These are phyloP conservation scores for Lipomyces yamanashiensis DNA, from an alignment of 805 yeast species.

Conservation along the genomic window DNA sequence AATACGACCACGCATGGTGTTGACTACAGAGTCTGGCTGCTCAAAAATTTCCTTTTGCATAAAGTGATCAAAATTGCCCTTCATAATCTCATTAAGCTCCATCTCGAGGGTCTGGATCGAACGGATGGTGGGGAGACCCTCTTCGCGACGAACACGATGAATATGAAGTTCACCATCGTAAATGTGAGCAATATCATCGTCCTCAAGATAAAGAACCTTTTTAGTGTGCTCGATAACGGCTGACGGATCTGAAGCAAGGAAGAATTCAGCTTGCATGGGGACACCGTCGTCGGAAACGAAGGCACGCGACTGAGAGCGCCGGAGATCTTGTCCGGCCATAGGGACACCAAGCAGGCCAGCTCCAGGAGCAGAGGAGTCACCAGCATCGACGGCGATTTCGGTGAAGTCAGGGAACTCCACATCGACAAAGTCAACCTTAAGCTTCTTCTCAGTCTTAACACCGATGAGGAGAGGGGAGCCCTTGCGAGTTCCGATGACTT, in stretches of 20 bases:
- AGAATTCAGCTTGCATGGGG: constrained; percentile 94
- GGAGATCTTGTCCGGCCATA: constrained; percentile 66
- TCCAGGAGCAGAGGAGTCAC: constrained; percentile 26
- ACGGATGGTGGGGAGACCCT: constrained; percentile 83
- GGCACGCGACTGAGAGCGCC: constrained; percentile 95
- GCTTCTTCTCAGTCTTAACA: constrained; percentile 91
- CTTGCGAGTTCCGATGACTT: constrained; percentile 94
- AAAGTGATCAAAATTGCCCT: constrained; percentile 93
- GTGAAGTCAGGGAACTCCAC: constrained; percentile 82
- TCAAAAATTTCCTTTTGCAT: constrained; percentile 99
- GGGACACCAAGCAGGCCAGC: constrained; percentile 40
- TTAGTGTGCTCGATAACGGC: constrained; percentile 96
- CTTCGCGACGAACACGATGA: constrained; percentile 87
- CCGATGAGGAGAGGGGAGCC: constrained; percentile 98
- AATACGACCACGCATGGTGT: constrained; percentile 99
- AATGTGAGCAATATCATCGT: constrained; percentile 97
- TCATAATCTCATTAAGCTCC: constrained; percentile 97
- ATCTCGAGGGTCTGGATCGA: constrained; percentile 94
- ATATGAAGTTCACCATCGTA: constrained; percentile 98
- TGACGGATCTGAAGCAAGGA: constrained; percentile 95
- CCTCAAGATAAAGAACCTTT: constrained; percentile 94
- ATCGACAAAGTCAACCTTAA: constrained; percentile 97
- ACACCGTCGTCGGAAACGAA: constrained; percentile 90
- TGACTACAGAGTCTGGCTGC: constrained; percentile 97
- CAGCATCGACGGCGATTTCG: constrained; percentile 35